phyloP scores from a whole-genome alignment of 2,329 filamentous ascomycete genomes.

The Zasmidium cellare region DNA sequence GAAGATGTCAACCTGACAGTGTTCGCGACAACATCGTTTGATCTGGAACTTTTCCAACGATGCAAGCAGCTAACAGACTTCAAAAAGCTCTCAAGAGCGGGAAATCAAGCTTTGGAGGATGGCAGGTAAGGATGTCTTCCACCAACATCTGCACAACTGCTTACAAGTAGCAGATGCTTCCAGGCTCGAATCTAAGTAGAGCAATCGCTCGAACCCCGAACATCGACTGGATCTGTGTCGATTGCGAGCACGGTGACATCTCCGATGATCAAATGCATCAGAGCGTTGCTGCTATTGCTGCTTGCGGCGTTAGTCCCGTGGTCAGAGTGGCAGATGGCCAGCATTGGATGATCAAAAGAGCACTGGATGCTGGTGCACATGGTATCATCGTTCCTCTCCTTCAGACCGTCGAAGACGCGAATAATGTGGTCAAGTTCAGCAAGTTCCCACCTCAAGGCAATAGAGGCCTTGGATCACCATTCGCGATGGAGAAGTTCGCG shows the following conservation, averaged over 20 bases:
- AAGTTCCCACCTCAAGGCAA: constrained; percentile 58
- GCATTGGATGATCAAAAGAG: constrained; percentile 63
- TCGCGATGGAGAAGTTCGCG: constrained; percentile 42
- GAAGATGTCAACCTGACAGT: background rate
- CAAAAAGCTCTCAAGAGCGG: constrained; percentile 53
- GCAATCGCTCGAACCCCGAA: constrained; percentile 55
- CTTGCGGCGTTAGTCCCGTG: constrained; percentile 45
- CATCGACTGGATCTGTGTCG: constrained; percentile 42
- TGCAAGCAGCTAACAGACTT: constrained; percentile 57
- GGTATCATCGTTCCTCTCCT: constrained; percentile 54
- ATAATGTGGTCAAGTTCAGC: constrained; percentile 51
- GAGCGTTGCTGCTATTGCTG: constrained; percentile 52
- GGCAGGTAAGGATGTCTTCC: constrained; percentile 48
- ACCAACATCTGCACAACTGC: background rate
- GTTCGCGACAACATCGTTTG: constrained; percentile 21
- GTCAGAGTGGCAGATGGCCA: constrained; percentile 57
- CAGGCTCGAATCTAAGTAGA: constrained; percentile 55
- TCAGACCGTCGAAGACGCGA: constrained; percentile 45
- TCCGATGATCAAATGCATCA: constrained; percentile 57
- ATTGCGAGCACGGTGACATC: constrained; percentile 60
- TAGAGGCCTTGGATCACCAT: constrained; percentile 59
- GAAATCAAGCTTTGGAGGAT: constrained; percentile 55
- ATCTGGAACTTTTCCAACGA: constrained; percentile 27
- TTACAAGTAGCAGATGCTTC: constrained; percentile 43
- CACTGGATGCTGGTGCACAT: constrained; percentile 61